Percentiles rank a stretch among this genome's conserved stretches.
These are phyloP conservation scores for Metschnikowia kunwiensis DNA, from an alignment of 805 yeast species.

Conservation along the genomic window DNA sequence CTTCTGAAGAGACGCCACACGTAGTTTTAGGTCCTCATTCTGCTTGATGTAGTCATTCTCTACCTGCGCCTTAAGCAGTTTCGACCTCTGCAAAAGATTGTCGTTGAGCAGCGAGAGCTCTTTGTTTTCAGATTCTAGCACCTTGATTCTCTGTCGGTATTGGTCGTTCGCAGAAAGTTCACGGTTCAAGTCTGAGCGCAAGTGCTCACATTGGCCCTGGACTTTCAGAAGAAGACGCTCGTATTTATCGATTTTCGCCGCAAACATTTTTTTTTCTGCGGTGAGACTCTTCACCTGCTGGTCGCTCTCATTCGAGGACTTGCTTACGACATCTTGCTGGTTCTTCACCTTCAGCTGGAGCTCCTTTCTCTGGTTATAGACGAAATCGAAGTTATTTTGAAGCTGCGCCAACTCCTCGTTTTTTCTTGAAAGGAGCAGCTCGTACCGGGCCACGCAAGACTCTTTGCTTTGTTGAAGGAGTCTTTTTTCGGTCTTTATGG, in stretches of 20 bases:
- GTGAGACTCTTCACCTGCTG: constrained; percentile 20
- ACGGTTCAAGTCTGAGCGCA: constrained; percentile 34
- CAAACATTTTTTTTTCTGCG: constrained; percentile 18
- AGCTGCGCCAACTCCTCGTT: constrained; percentile 31
- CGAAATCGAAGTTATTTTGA: constrained; percentile 35
- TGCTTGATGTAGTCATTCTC: constrained; percentile 15
- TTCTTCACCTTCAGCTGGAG: constrained; percentile 32
- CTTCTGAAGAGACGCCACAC: constrained; percentile 35
- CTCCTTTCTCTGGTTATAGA: constrained; percentile 33
- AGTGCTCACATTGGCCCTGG: constrained; percentile 30
- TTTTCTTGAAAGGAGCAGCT: constrained; percentile 28
- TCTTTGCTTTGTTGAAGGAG: constrained; percentile 29
- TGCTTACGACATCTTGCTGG: constrained; percentile 26
- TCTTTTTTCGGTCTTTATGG: constrained; percentile 33
- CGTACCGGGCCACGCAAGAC: constrained; percentile 20
- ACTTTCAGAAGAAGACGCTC: constrained; percentile 22
- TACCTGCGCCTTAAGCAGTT: constrained; percentile 10
- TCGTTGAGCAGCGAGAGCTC: constrained; percentile 32
- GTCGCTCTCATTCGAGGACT: constrained; percentile 19
- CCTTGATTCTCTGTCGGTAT: constrained; percentile 34
- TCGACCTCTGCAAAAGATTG: constrained; percentile 31
- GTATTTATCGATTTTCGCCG: constrained; percentile 16
- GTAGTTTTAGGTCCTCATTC: constrained; percentile 27
- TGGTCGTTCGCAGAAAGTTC: constrained; percentile 36
- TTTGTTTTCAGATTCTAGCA: constrained; percentile 26